Conservation (phyloP, 495 filamentous ascomycete species). For the Hypoxylon trugodes region DNA sequence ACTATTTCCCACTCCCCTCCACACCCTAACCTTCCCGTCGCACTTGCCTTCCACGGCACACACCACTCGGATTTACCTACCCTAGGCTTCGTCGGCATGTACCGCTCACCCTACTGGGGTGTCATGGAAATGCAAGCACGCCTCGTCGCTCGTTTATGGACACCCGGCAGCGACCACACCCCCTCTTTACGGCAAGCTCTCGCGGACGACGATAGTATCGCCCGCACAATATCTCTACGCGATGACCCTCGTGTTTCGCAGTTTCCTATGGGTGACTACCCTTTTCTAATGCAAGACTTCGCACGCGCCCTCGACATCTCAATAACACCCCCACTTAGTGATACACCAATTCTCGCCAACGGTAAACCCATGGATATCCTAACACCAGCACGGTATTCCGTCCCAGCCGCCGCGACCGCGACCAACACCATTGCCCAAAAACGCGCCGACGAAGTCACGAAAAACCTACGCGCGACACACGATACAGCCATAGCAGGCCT, state of each 20-base stretch:
- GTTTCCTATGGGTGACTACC: conserved; percentile 84
- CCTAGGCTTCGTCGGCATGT: conserved; percentile 85
- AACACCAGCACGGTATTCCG: conserved; percentile 56
- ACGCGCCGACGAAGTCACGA: conserved; percentile 31
- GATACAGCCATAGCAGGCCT: conserved; percentile 45
- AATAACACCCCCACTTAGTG: conserved; percentile 27
- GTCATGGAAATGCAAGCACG: conserved; percentile 88
- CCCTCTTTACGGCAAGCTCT: conserved; percentile 42
- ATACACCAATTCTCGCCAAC: conserved; percentile 45
- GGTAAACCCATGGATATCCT: conserved; percentile 54
- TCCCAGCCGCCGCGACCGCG: conserved; percentile 21
- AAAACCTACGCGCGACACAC: conserved; percentile 47
- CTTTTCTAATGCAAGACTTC: conserved; percentile 79
- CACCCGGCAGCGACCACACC: conserved; percentile 29
- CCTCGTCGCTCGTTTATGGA: conserved; percentile 62
- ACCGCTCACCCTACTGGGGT: conserved; percentile 86
- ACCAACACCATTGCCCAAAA: conserved; percentile 11
- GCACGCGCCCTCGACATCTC: conserved; percentile 61
- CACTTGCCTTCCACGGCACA: conserved; percentile 72
- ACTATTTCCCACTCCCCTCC: conserved; percentile 62
- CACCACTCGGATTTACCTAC: conserved; percentile 67
- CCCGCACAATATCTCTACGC: conserved; percentile 54
- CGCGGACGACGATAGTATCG: conserved; percentile 52
- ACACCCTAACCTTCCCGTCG: conserved; percentile 69
- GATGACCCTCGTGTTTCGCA: conserved; percentile 61